Conservation (phyloP, 345 rosid species). For the Acer yangbiense region DNA sequence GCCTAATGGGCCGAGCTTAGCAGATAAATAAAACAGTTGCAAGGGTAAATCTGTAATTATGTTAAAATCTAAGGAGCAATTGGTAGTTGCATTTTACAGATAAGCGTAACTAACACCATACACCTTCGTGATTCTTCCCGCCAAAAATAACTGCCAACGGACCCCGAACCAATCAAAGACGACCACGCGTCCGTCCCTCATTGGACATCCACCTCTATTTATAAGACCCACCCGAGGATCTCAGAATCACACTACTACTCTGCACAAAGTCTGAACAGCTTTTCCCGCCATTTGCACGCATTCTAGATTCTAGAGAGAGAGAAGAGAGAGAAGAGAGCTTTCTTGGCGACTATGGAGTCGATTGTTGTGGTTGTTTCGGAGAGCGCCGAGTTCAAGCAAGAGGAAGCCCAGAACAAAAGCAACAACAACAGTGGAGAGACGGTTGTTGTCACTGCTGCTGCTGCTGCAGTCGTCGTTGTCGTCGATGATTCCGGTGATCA, state of each 20-base stretch:
- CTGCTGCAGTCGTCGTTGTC: background rate
- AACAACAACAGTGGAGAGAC: background rate
- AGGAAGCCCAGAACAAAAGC: slow-evolving; percentile 13
- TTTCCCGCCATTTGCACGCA: slow-evolving; percentile 18
- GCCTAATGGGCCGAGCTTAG: background rate
- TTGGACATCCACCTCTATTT: background rate
- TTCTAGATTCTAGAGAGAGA: background rate
- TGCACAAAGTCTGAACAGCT: no score
- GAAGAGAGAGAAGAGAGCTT: slow-evolving; percentile 1
- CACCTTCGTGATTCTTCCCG: background rate
- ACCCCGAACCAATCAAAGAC: background rate
- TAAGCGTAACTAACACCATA: background rate
- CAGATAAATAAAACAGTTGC: background rate
- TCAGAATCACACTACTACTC: background rate
- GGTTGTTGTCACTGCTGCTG: background rate
- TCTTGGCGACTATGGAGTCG: slow-evolving; percentile 27
- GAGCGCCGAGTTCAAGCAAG: slow-evolving; percentile 3
- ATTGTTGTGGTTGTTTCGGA: slow-evolving; percentile 3
- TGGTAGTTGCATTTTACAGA: background rate
- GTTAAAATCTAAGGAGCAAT: background rate
- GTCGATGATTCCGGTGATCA: background rate
- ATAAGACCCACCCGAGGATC: background rate
- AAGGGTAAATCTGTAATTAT: background rate
- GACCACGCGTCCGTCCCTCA: background rate
- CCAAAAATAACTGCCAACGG: slow-evolving; percentile 11